A percentile compares a stretch with the other conserved stretches of the same genome.
Evolutionary conservation across 2,329 filamentous ascomycete genomes (phyloP).

Genomic region (Clarireedia hainanense): DNA sequence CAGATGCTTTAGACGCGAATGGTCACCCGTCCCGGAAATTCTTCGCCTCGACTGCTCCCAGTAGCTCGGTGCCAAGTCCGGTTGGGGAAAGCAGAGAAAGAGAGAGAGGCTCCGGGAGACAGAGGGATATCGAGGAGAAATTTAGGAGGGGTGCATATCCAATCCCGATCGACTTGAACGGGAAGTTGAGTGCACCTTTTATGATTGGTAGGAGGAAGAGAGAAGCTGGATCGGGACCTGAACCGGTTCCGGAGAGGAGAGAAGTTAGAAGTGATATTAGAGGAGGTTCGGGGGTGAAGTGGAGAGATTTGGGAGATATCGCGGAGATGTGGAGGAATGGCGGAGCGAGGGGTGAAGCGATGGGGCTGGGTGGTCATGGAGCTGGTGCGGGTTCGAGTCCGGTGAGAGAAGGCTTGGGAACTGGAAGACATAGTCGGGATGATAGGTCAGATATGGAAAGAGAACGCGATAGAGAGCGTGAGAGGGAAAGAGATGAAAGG

Average conservation of each 20-base stretch:
- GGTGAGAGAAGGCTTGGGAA: slow-evolving; percentile 10
- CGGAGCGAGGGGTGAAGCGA: slow-evolving; percentile 10
- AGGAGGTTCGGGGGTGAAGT: slow-evolving; percentile 6
- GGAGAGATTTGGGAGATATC: slow-evolving; percentile 8
- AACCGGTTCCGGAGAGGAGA: slow-evolving; percentile 29
- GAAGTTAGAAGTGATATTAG: slow-evolving; percentile 8
- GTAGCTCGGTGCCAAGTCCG: not conserved
- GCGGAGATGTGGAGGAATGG: slow-evolving; percentile 10
- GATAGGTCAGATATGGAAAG: slow-evolving; percentile 11
- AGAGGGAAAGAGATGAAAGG: not conserved
- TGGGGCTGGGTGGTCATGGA: slow-evolving; percentile 8
- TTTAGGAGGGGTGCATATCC: slow-evolving; percentile 16
- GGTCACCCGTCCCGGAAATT: slow-evolving; percentile 5
- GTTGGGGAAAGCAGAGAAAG: slow-evolving; percentile 14
- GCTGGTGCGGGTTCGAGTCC: slow-evolving; percentile 8
- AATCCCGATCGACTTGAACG: slow-evolving; percentile 24
- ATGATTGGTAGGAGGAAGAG: slow-evolving; percentile 28
- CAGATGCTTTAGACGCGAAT: not conserved
- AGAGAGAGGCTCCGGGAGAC: slow-evolving; percentile 15
- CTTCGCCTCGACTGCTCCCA: not conserved
- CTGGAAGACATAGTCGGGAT: slow-evolving; percentile 12
- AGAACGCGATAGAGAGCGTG: slow-evolving; percentile 5
- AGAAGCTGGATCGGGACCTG: not conserved
- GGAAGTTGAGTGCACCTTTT: slow-evolving; percentile 26
- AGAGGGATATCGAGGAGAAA: slow-evolving; percentile 25